Percentiles rank a stretch among this genome's conserved stretches.
phyloP scores from a whole-genome alignment of 75 land plant species.

The Pinus tabuliformis region DNA sequence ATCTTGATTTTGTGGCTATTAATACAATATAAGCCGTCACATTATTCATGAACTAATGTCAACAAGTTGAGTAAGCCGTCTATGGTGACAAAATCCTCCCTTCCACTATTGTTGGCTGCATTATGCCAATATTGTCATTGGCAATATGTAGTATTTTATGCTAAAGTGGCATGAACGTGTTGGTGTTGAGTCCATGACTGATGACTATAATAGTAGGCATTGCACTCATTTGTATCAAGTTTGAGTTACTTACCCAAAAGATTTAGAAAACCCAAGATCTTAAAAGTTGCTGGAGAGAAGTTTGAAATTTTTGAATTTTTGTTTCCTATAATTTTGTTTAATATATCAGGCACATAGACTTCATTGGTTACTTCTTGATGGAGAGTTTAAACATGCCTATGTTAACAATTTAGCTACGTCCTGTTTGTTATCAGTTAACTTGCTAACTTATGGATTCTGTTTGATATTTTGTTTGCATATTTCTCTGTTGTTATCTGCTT shows the following conservation, averaged over 20 bases:
- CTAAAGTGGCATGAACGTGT: neutral
- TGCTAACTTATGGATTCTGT: neutral
- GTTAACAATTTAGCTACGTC: neutral
- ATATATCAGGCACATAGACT: neutral
- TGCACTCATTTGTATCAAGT: neutral
- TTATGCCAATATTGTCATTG: slow-evolving; percentile 1
- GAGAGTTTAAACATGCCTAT: neutral
- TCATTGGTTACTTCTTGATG: neutral
- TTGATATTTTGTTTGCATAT: neutral
- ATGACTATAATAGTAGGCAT: neutral
- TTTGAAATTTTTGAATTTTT: neutral
- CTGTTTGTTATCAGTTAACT: too few species aligned
- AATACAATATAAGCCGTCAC: neutral
- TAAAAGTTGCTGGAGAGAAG: neutral
- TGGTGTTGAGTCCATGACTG: neutral
- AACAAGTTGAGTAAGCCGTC: neutral
- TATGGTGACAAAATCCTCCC: neutral
- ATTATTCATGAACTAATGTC: neutral
- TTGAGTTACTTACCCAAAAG: neutral
- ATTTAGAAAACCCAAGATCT: neutral
- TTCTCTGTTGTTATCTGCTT: neutral
- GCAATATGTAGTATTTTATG: neutral
- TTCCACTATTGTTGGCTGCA: neutral
- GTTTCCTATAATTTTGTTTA: neutral
- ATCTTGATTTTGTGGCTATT: neutral